Base-by-base conservation (phyloP, 1,284 basidiomycete genomes). In the Fomitiporia mediterranea region DNA sequence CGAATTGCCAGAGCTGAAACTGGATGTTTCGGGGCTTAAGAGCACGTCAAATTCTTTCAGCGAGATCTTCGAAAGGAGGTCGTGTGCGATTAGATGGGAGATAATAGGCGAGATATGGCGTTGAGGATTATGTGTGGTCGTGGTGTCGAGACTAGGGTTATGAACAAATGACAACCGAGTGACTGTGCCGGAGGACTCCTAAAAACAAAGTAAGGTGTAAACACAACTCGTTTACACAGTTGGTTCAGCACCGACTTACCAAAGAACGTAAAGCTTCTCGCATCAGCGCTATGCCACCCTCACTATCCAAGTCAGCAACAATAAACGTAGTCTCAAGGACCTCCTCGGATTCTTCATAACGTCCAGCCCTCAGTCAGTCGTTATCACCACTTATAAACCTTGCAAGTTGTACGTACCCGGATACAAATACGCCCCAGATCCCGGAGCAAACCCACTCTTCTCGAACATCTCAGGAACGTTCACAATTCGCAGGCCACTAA, bases 221-320 rank as follows among this genome's bases (percentile, higher is more conserved):
- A n/a, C n/a, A n/a, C n/a, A n/a, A n/a, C n/a, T n/a, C n/a, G n/a
- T n/a, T n/a, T n/a, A n/a, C n/a, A n/a, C n/a, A n/a, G n/a, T n/a
- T n/a, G n/a, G n/a, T n/a, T n/a, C n/a, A n/a, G n/a, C n/a, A n/a
- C n/a, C n/a, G 8, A 70, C 76, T 54, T 65, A 91, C 91, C 61
- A 89, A 69, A 9, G 87, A 86, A 19, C 69, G 63, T 11, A 97
- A 67, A 0, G 85, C 82, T 55, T 86, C 82, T 47, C 73, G 78
- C 9, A 86, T 71, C 1, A 94, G 68, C 3, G 67, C 64, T 11
- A 77, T 59, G 0, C 91, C 90, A 2, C 75, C 76, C 1, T 70
- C 68, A 4, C 75, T 80, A 64, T 97, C 87, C 3, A 98, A 73
- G 68, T 98, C 90, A 1, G 86, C 89, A 3, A 97, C 72, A 30